phyloP scores from a whole-genome alignment of 768 basidiomycete species.

The Suillus plorans region DNA sequence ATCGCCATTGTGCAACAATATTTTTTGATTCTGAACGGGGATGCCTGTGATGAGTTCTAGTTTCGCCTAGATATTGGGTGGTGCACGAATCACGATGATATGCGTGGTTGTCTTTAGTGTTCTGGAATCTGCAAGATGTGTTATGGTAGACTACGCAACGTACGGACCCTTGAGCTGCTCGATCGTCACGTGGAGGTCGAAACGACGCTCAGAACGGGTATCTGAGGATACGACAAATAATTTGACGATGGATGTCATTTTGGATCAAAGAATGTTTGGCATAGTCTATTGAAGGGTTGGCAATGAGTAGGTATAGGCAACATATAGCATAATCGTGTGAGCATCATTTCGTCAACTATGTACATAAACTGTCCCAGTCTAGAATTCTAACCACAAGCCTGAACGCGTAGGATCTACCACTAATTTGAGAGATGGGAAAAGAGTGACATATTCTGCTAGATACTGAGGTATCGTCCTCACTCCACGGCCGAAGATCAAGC shows the following conservation, averaged over 20 bases:
- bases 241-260: slow-evolving; percentile 51
- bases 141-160: slow-evolving; percentile 37
- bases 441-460: too few relatives aligned
- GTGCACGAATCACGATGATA: not conserved
- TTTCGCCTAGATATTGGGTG: slow-evolving; percentile 51
- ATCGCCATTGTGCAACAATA: slow-evolving; percentile 63
- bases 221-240: slow-evolving; percentile 85
- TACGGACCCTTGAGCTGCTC: slow-evolving; percentile 63
- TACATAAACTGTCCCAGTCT: too few relatives aligned
- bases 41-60: slow-evolving; percentile 93
- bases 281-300: too few relatives aligned
- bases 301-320: too few relatives aligned
- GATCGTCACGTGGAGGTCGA: slow-evolving; percentile 74
- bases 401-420: too few relatives aligned
- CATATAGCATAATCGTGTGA: too few relatives aligned
- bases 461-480: too few relatives aligned
- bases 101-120: slow-evolving; percentile 9
- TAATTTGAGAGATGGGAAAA: too few relatives aligned
- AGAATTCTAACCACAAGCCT: too few relatives aligned
- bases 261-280: not conserved
- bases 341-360: too few relatives aligned
- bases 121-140: slow-evolving; percentile 4
- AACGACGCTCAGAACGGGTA: slow-evolving; percentile 72
- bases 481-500: too few relatives aligned
- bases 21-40: slow-evolving; percentile 65